Evolutionary conservation across 768 basidiomycete genomes (phyloP).

Genomic region (Termitomyces sp.): DNA sequence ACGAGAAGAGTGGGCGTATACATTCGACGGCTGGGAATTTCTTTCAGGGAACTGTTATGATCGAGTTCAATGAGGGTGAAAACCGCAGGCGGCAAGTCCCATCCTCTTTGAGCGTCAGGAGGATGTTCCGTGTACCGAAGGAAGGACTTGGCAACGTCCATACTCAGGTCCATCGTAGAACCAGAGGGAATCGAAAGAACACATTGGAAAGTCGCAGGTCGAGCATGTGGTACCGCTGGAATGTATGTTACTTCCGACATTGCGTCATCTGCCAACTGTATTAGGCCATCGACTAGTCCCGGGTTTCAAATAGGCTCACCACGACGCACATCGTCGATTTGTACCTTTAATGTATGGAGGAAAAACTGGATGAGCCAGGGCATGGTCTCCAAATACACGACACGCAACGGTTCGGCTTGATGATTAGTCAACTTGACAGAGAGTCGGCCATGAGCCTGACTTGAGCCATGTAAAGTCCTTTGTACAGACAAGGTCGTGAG

Average conservation of each 20-base stretch:
- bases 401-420: constrained; percentile 34
- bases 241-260: constrained; percentile 65
- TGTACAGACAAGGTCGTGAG: constrained; percentile 56
- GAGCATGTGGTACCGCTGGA: constrained; percentile 62
- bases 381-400: constrained; percentile 85
- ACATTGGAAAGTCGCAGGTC: constrained; percentile 77
- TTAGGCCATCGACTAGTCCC: not conserved
- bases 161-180: constrained; percentile 57
- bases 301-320: constrained; percentile 30
- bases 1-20: constrained; percentile 83
- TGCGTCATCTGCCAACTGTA: constrained; percentile 47
- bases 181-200: constrained; percentile 66
- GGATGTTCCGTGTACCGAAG: constrained; percentile 94
- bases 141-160: constrained; percentile 82
- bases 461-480: constrained; percentile 69
- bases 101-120: constrained; percentile 92
- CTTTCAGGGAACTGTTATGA: constrained; percentile 14
- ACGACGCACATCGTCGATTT: constrained; percentile 41
- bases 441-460: constrained; percentile 75
- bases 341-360: constrained; percentile 68
- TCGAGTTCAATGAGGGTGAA: constrained; percentile 39
- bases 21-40: constrained; percentile 36
- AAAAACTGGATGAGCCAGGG: constrained; percentile 92
- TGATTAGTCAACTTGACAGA: constrained; percentile 65
- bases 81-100: constrained; percentile 90